Evolutionary conservation across 306 rosid genomes (phyloP).

Genomic region (Parietaria judaica): DNA sequence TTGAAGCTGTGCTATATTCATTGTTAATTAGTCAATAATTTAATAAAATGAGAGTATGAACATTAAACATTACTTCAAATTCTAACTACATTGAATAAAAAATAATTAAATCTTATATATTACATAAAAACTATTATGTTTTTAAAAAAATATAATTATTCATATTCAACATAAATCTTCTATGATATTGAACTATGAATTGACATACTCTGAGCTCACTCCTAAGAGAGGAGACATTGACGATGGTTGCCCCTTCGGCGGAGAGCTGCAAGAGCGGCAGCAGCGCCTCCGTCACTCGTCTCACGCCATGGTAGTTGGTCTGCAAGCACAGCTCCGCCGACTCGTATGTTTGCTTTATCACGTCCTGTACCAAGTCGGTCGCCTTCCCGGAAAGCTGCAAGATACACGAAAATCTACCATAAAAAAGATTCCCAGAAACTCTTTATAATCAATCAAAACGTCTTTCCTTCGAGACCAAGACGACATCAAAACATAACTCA

Average conservation of each 20-base stretch:
- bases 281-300: slow-evolving; percentile 44
- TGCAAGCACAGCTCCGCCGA: slow-evolving; percentile 42
- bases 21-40: too few species aligned
- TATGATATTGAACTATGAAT: not conserved
- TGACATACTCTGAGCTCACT: slow-evolving; percentile 44
- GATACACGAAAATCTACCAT: not conserved
- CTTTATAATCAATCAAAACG: too few species aligned
- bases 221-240: slow-evolving; percentile 47
- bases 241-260: slow-evolving; percentile 37
- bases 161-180: too few species aligned
- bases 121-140: too few species aligned
- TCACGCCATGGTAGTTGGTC: slow-evolving; percentile 46
- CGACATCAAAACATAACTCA: not conserved
- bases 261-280: slow-evolving; percentile 47
- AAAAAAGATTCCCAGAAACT: too few species aligned
- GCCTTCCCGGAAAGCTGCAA: slow-evolving; percentile 43
- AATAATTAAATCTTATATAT: too few species aligned
- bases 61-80: too few species aligned
- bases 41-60: too few species aligned
- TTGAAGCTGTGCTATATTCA: not conserved
- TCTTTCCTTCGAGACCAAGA: too few species aligned
- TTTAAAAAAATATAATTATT: too few species aligned
- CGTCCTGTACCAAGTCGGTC: slow-evolving; percentile 22
- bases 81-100: too few species aligned
- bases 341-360: slow-evolving; percentile 28